phyloP scores from a whole-genome alignment of 2,329 filamentous ascomycete genomes.

The Periconia digitata region DNA sequence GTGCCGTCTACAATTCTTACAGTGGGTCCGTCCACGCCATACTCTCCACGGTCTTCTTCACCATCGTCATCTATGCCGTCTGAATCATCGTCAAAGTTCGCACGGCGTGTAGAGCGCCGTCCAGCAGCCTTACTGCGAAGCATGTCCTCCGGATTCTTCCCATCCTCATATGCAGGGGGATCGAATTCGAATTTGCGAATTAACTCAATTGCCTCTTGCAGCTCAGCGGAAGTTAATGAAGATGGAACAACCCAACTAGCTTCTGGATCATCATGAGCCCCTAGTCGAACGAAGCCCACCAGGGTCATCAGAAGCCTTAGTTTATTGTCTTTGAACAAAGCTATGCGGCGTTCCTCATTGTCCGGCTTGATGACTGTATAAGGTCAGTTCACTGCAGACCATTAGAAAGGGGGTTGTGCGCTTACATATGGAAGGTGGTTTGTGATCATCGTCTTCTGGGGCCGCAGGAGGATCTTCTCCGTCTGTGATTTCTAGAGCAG shows the following conservation, averaged over 20 bases:
- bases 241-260: slow-evolving; percentile 78
- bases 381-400: slow-evolving; percentile 20
- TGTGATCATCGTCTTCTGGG: slow-evolving; percentile 33
- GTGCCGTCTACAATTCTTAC: slow-evolving; percentile 54
- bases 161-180: slow-evolving; percentile 76
- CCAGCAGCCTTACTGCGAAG: slow-evolving; percentile 69
- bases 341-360: slow-evolving; percentile 65
- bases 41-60: slow-evolving; percentile 60
- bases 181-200: slow-evolving; percentile 79
- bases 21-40: slow-evolving; percentile 69
- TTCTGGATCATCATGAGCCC: slow-evolving; percentile 70
- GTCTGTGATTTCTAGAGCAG: slow-evolving; percentile 36
- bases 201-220: slow-evolving; percentile 69
- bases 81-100: slow-evolving; percentile 70
- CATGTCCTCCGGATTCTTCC: slow-evolving; percentile 72
- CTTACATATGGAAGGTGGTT: slow-evolving; percentile 50
- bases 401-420: slow-evolving; percentile 14
- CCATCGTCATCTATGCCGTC: slow-evolving; percentile 61
- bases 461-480: slow-evolving; percentile 32
- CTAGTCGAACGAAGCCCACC: slow-evolving; percentile 67
- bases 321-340: slow-evolving; percentile 87
- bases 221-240: slow-evolving; percentile 61
- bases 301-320: slow-evolving; percentile 82
- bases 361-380: slow-evolving; percentile 53
- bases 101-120: slow-evolving; percentile 46